Conservation (phyloP, 768 basidiomycete genomes). For the Kwoniella sp. region DNA sequence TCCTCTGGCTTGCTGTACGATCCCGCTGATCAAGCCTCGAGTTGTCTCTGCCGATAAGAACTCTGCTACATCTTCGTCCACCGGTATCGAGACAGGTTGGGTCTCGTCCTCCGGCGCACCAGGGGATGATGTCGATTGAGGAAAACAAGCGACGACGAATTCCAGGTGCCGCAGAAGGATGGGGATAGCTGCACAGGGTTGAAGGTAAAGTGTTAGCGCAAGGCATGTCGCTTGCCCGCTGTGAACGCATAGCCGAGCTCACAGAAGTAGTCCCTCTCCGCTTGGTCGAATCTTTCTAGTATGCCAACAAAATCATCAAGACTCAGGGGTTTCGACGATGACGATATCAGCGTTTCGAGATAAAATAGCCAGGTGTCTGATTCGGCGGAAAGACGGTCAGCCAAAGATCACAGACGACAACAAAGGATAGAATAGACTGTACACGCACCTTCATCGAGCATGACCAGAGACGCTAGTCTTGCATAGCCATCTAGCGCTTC, state of each 20-base stretch:
- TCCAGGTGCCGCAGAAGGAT: slow-evolving; percentile 36
- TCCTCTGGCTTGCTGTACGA: slow-evolving; percentile 21
- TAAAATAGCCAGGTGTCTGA: slow-evolving; percentile 38
- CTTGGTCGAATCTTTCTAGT: slow-evolving; percentile 38
- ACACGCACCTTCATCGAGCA: slow-evolving; percentile 43
- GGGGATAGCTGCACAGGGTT: slow-evolving; percentile 17
- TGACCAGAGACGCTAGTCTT: slow-evolving; percentile 31
- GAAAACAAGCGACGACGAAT: slow-evolving; percentile 30
- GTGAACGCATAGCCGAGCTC: slow-evolving; percentile 10
- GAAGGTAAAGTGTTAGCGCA: background rate
- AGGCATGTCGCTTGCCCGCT: slow-evolving; percentile 5
- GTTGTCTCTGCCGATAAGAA: slow-evolving; percentile 73
- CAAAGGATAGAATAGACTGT: too few species aligned
- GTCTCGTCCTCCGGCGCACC: slow-evolving; percentile 3
- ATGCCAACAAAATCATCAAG: slow-evolving; percentile 40
- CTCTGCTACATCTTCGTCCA: slow-evolving; percentile 70
- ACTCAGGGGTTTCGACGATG: slow-evolving; percentile 14
- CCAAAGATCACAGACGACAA: too few species aligned
- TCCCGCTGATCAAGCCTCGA: slow-evolving; percentile 27
- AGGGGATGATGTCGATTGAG: background rate
- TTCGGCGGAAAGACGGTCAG: too few species aligned
- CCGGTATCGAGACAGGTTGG: background rate
- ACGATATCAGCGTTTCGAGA: slow-evolving; percentile 28
- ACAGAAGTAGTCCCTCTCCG: slow-evolving; percentile 49
- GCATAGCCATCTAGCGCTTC: slow-evolving; percentile 25